Evolutionary conservation across 306 rosid genomes (phyloP).

Genomic region (Spatholobus suberectus): DNA sequence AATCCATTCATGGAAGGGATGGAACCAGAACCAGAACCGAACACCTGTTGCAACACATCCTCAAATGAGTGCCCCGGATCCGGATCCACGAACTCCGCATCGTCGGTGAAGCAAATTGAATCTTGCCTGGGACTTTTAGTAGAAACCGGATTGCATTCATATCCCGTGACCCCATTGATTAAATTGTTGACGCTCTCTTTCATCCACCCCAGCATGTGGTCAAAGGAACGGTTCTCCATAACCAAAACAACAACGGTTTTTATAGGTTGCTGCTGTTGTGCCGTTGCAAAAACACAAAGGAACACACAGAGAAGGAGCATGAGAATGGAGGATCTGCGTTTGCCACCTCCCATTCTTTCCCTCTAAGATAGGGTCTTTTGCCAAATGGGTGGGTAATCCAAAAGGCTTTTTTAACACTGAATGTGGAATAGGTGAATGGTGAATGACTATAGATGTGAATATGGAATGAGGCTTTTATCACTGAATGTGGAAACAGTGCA

Average conservation of each 20-base stretch:
- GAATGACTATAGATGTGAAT: constrained; percentile 23
- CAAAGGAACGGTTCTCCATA: constrained; percentile 96
- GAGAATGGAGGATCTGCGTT: constrained; percentile 51
- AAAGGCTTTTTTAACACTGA: constrained; percentile 5
- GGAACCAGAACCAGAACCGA: constrained; percentile 69
- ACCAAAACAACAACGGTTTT: constrained; percentile 88
- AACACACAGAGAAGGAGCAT: constrained; percentile 55
- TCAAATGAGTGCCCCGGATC: constrained; percentile 99
- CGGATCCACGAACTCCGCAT: constrained; percentile 97
- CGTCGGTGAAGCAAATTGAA: constrained; percentile 84
- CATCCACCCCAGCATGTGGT: constrained; percentile 98
- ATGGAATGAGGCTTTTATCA: background rate
- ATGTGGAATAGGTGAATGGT: constrained; percentile 15
- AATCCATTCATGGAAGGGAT: constrained; percentile 94
- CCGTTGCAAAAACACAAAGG: constrained; percentile 40
- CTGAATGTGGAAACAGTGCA: background rate
- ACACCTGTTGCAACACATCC: constrained; percentile 84
- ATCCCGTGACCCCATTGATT: constrained; percentile 90
- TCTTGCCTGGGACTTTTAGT: constrained; percentile 52
- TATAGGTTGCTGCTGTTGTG: constrained; percentile 73
- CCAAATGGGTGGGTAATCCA: constrained; percentile 24
- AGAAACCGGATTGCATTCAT: constrained; percentile 87
- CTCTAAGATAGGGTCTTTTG: constrained; percentile 31
- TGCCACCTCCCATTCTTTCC: constrained; percentile 39
- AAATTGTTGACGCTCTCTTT: constrained; percentile 71